Percentiles rank a stretch among this genome's conserved stretches.
These are phyloP conservation scores for Zymoseptoria ardabiliae DNA, from an alignment of 2,329 filamentous ascomycete genomes.

Conservation along the genomic window DNA sequence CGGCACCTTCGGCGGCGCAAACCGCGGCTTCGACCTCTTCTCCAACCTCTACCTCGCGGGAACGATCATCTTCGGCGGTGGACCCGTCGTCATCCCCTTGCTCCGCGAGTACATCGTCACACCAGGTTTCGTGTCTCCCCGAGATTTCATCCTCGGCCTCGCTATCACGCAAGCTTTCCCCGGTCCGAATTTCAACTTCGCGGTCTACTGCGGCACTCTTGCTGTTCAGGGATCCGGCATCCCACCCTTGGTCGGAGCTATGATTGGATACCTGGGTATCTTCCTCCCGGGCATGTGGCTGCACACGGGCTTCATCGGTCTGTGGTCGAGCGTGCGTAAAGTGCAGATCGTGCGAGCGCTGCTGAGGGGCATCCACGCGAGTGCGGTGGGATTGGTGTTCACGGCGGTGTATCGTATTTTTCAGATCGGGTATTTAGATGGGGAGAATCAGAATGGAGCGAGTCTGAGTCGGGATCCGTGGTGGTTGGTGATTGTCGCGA, in stretches of 20 bases:
- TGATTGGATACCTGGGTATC: constrained; percentile 35
- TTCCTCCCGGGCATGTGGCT: constrained; percentile 36
- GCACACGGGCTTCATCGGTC: constrained; percentile 30
- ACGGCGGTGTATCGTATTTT: constrained; percentile 40
- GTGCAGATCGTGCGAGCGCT: constrained; percentile 30
- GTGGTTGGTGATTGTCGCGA: constrained; percentile 40
- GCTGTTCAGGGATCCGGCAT: constrained; percentile 25
- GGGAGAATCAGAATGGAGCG: constrained; percentile 29
- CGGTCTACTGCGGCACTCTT: constrained; percentile 37
- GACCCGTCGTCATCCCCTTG: constrained; percentile 40
- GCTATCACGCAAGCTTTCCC: constrained; percentile 66
- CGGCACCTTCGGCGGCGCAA: constrained; percentile 32
- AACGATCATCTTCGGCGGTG: constrained; percentile 47
- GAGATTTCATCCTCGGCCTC: constrained; percentile 66
- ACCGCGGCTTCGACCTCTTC: constrained; percentile 55
- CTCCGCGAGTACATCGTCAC: constrained; percentile 47
- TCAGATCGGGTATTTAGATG: constrained; percentile 38
- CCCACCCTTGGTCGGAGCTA: constrained; percentile 29
- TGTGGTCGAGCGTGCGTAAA: constrained; percentile 34
- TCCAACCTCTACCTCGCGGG: constrained; percentile 67
- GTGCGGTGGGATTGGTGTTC: constrained; percentile 38
- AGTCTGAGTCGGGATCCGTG: constrained; percentile 35
- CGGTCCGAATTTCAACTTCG: constrained; percentile 53
- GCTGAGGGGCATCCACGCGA: constrained; percentile 36
- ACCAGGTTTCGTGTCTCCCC: constrained; percentile 61